phyloP scores from a whole-genome alignment of 1,284 basidiomycete species.

The Tylopilus sp. region DNA sequence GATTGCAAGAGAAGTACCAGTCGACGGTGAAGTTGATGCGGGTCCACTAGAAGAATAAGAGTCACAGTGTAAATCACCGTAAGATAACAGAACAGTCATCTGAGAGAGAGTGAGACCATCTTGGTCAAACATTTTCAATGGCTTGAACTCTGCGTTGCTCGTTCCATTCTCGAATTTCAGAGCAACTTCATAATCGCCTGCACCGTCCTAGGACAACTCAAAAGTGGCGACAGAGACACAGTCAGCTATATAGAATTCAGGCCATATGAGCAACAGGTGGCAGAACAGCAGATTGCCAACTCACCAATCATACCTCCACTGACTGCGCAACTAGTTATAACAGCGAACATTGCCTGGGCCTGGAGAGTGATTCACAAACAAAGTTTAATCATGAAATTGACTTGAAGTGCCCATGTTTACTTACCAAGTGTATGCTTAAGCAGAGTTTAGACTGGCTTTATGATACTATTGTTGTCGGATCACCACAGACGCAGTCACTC shows the following conservation, averaged over 20 bases:
- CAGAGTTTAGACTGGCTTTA: background rate
- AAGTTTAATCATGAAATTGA: background rate
- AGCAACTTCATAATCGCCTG: constrained; percentile 26
- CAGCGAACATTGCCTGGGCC: background rate
- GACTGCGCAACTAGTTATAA: background rate
- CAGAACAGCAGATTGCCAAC: constrained; percentile 1
- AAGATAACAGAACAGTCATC: constrained; percentile 24
- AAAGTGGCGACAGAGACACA: constrained; percentile 47
- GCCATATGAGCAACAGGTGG: background rate
- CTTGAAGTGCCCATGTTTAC: background rate
- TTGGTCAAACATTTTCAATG: constrained; percentile 32
- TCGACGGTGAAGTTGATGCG: constrained; percentile 29
- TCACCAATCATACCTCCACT: constrained; percentile 29
- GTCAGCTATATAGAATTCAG: constrained; percentile 36
- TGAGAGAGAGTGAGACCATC: constrained; percentile 31
- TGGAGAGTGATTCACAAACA: background rate
- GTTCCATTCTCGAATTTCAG: constrained; percentile 53
- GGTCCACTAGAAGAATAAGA: constrained; percentile 20
- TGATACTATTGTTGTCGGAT: no score
- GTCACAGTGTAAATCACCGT: background rate
- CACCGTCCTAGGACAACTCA: constrained; percentile 37
- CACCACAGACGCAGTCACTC: background rate
- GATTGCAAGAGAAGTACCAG: constrained; percentile 36
- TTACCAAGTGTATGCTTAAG: background rate
- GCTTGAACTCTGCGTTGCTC: constrained; percentile 23